These are phyloP conservation scores for Vicia villosa DNA, from an alignment of 306 rosid species.

Conservation along the genomic window DNA sequence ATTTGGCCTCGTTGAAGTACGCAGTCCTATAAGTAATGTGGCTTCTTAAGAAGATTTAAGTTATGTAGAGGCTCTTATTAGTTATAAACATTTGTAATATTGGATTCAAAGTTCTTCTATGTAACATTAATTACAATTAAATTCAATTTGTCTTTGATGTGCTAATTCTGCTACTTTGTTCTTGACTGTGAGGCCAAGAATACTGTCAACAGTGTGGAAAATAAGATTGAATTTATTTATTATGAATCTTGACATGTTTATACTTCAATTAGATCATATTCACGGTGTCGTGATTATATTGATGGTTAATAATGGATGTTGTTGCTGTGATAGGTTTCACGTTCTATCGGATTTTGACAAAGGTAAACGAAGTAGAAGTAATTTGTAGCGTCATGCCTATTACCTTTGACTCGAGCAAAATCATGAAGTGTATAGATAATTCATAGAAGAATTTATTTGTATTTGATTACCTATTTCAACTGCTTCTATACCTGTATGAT, in stretches of 20 bases:
- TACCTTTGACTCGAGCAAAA: not conserved
- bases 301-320: not conserved
- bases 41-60: too few species aligned
- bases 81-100: too few species aligned
- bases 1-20: not conserved
- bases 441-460: conserved; percentile 2
- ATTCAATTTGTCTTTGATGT: not conserved
- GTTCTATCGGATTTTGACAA: conserved; percentile 79
- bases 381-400: conserved; percentile 85
- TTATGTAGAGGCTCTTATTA: too few species aligned
- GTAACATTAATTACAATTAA: too few species aligned
- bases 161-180: conserved; percentile 46
- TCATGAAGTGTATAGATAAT: not conserved
- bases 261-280: not conserved
- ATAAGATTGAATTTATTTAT: conserved; percentile 42
- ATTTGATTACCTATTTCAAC: conserved; percentile 13
- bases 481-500: conserved; percentile 25
- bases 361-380: conserved; percentile 92
- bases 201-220: conserved; percentile 87
- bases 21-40: too few species aligned
- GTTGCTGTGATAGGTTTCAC: conserved; percentile 68
- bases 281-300: not conserved
- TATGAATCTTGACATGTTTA: not conserved
- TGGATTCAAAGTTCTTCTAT: too few species aligned
- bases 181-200: too few species aligned